phyloP scores from a whole-genome alignment of 1,284 basidiomycete genomes.

The Ceratobasidium sp. region DNA sequence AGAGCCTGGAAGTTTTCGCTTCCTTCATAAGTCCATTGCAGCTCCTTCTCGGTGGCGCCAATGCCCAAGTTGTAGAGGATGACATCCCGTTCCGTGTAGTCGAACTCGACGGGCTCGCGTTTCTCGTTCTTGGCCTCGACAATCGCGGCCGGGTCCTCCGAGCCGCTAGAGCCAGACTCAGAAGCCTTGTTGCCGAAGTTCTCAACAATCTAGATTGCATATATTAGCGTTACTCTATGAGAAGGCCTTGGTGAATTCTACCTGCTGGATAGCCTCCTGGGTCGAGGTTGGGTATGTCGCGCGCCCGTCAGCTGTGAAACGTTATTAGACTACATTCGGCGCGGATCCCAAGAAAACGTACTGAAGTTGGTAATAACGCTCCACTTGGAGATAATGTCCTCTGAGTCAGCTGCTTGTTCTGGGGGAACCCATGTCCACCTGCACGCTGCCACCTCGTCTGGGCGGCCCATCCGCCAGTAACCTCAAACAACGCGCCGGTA shows the following conservation, averaged over 20 bases:
- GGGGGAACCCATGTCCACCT: constrained; percentile 86
- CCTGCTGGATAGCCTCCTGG: constrained; percentile 75
- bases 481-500: constrained; percentile 84
- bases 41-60: constrained; percentile 92
- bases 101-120: constrained; percentile 65
- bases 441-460: constrained; percentile 94
- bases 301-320: constrained; percentile 68
- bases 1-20: constrained; percentile 85
- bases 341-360: constrained; percentile 50
- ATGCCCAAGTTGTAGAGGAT: constrained; percentile 96
- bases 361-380: constrained; percentile 80
- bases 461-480: constrained; percentile 91
- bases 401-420: constrained; percentile 73
- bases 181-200: constrained; percentile 75
- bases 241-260: constrained; percentile 45
- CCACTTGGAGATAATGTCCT: constrained; percentile 82
- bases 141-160: constrained; percentile 85
- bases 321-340: constrained; percentile 2
- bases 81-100: constrained; percentile 88
- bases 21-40: constrained; percentile 91
- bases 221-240: neutral
- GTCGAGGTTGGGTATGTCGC: constrained; percentile 78
- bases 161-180: constrained; percentile 46
- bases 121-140: constrained; percentile 76
- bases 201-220: constrained; percentile 62